Conservation (phyloP, 495 filamentous ascomycete species). For the Penicillium goetzii region DNA sequence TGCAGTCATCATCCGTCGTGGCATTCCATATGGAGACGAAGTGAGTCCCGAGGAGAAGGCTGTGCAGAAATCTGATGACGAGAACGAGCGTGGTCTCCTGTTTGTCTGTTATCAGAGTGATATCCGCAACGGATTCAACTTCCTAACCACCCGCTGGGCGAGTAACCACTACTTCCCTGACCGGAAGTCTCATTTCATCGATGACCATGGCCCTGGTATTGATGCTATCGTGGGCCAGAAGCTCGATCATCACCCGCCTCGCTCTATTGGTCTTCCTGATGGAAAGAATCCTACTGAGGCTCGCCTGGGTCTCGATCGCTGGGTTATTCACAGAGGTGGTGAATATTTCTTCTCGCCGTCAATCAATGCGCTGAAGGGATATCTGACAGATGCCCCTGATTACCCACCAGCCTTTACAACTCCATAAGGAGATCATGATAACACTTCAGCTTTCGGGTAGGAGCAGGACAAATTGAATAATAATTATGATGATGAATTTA, state of each 20-base stretch:
- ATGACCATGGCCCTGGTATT: constrained; percentile 23
- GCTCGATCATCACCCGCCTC: constrained; percentile 22
- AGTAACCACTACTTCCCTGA: constrained; percentile 26
- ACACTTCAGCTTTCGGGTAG: neutral
- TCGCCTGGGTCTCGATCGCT: neutral
- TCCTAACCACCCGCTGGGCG: constrained; percentile 13
- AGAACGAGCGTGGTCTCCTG: constrained; percentile 25
- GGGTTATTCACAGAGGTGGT: neutral
- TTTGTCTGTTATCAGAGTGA: constrained; percentile 34
- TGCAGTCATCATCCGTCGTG: neutral
- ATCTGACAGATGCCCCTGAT: neutral
- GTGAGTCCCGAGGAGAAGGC: neutral
- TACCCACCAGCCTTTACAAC: neutral
- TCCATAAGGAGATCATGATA: neutral
- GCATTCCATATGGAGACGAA: neutral
- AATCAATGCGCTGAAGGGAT: neutral
- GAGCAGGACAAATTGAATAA: neutral
- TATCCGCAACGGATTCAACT: constrained; percentile 32
- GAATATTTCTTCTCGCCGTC: neutral
- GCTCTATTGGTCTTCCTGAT: constrained; percentile 23
- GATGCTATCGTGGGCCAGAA: constrained; percentile 30
- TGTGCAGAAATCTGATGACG: constrained; percentile 7
- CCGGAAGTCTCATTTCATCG: constrained; percentile 8
- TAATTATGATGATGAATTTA: neutral
- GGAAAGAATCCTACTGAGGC: neutral